Percentiles rank a stretch among this genome's conserved stretches.
Evolutionary conservation across 1,139 yeast species (phyloP).

Genomic region (Suhomyces yuchorum): DNA sequence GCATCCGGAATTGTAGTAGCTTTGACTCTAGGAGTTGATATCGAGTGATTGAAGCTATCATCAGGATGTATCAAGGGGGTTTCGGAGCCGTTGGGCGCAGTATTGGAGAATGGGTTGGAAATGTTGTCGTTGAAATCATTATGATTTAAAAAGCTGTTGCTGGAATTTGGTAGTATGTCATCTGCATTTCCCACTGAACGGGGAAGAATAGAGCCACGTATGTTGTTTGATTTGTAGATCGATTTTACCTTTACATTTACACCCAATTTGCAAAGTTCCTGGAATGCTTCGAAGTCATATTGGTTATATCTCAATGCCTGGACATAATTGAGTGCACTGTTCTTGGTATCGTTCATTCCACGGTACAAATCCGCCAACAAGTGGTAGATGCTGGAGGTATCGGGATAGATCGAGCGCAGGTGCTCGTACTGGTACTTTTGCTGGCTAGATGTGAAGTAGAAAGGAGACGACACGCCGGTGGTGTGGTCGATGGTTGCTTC

Average conservation of each 20-base stretch:
- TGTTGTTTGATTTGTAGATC: slow-evolving; percentile 46
- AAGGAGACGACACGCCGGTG: slow-evolving; percentile 12
- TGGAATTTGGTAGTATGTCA: slow-evolving; percentile 15
- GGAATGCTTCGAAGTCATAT: slow-evolving; percentile 84
- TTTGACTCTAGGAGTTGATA: slow-evolving; percentile 53
- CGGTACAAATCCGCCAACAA: slow-evolving; percentile 71
- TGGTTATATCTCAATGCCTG: slow-evolving; percentile 74
- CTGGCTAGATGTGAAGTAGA: slow-evolving; percentile 27
- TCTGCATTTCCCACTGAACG: slow-evolving; percentile 9
- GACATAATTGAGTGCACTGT: slow-evolving; percentile 68
- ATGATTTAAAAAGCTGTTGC: slow-evolving; percentile 7
- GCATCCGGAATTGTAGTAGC: slow-evolving; percentile 52
- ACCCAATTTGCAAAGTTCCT: slow-evolving; percentile 71
- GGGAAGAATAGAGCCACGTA: slow-evolving; percentile 8
- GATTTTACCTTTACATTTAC: slow-evolving; percentile 65
- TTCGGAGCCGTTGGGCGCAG: slow-evolving; percentile 8
- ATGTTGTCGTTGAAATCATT: slow-evolving; percentile 18
- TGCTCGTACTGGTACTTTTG: slow-evolving; percentile 38
- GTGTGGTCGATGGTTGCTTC: slow-evolving; percentile 25
- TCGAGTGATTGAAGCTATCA: slow-evolving; percentile 27
- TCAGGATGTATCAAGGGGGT: slow-evolving; percentile 22
- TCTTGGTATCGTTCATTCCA: slow-evolving; percentile 53
- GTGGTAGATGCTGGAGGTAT: slow-evolving; percentile 62
- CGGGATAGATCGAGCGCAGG: slow-evolving; percentile 53
- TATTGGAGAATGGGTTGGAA: slow-evolving; percentile 30